These are phyloP conservation scores for Fusarium mangiferae DNA, from an alignment of 2,329 filamentous ascomycete genomes.

Conservation along the genomic window DNA sequence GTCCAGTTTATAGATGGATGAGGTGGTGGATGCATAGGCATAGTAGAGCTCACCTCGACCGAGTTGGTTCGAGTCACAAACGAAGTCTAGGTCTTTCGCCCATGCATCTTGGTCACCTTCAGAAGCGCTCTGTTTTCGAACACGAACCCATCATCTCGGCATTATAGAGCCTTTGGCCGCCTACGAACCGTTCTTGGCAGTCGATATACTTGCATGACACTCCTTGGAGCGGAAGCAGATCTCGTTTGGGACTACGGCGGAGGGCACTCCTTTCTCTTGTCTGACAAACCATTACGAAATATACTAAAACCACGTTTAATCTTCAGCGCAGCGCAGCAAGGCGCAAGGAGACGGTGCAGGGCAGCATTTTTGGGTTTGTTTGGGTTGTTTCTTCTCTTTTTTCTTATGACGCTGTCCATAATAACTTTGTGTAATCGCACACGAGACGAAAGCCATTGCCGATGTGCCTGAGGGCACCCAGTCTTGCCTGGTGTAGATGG, in stretches of 20 bases:
- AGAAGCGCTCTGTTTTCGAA: slow-evolving; percentile 18
- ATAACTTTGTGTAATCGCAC: slow-evolving; percentile 43
- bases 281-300: slow-evolving; percentile 51
- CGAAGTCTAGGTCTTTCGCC: neutral
- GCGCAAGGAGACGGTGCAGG: slow-evolving; percentile 52
- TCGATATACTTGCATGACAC: slow-evolving; percentile 35
- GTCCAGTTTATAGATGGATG: neutral
- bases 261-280: slow-evolving; percentile 43
- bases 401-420: slow-evolving; percentile 45
- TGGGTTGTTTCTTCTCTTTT: slow-evolving; percentile 48
- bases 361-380: slow-evolving; percentile 52
- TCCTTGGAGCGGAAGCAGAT: slow-evolving; percentile 28
- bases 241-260: slow-evolving; percentile 38
- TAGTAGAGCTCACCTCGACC: slow-evolving; percentile 8
- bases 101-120: slow-evolving; percentile 4
- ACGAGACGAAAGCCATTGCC: slow-evolving; percentile 31
- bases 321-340: slow-evolving; percentile 52
- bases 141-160: slow-evolving; percentile 29
- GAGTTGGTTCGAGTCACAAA: slow-evolving; percentile 7
- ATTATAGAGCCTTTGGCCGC: slow-evolving; percentile 37
- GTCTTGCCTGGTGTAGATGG: slow-evolving; percentile 33
- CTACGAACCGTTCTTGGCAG: slow-evolving; percentile 28
- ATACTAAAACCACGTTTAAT: slow-evolving; percentile 50
- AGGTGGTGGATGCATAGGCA: neutral
- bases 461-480: slow-evolving; percentile 13